Evolutionary conservation across 108 stramenopile genomes (phyloP), one percentile per base, ranked within the genome.

Genomic region (Discostella stelligeroides): DNA sequence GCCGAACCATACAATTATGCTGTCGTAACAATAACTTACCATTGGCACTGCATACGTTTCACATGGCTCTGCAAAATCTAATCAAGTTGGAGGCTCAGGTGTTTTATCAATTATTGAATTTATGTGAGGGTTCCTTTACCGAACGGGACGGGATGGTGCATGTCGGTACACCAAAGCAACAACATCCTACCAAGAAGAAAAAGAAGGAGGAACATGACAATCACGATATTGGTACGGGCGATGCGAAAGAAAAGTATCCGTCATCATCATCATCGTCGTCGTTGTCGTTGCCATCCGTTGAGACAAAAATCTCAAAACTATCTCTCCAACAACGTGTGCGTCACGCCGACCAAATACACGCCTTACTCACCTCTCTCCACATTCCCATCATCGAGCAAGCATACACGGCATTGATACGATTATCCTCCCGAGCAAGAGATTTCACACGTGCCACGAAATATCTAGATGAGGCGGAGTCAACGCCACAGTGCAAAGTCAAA

Each of bases 331-430:
- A 78, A 63, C 82, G 94, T 15, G 71, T 78, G 21, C 43, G 82
- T 34, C 84, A 82, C 65, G 89, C 91, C 42, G 79, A 82, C 54
- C 65, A 72, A n/a, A 82, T 95, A n/a, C 81, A 91, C 64, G 43
- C 77, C 17, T 76, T 88, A 23, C 88, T 95, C 72, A 62, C 82
- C n/a, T 42, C 27, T 0, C 55, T 86, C 10, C 68, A 83, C 24
- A 68, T 91, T 4, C 89, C 89, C 10, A 71, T 90, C 66, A 92
- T 76, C 23, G 94, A 95, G 73, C 85, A 85, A 15, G 89, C 91
- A 40, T 95, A 84, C 49, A 85, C 89, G 18, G 91, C 94, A 15
- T 66, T 95, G 48, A 77, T 95, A 25, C 91, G 91, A 43, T 63
- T 95, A 0, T 49, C 87, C 28, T 81, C 81, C 6, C 81, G 81